Conservation (phyloP, 2,329 filamentous ascomycete genomes). For the Nemania serpens region DNA sequence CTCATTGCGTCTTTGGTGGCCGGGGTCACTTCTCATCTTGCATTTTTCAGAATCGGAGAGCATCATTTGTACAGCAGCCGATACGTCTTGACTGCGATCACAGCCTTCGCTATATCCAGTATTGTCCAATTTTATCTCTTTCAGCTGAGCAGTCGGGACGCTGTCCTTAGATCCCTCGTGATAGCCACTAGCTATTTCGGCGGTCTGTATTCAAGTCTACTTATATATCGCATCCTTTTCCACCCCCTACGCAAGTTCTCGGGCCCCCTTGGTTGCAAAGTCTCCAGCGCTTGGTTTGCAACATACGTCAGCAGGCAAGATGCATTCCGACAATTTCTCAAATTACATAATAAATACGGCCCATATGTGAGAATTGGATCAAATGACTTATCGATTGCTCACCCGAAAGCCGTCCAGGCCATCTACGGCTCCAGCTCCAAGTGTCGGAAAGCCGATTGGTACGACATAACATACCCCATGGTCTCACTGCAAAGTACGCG, state of each 20-base stretch:
- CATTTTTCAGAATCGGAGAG: slow-evolving; percentile 20
- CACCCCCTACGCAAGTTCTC: slow-evolving; percentile 22
- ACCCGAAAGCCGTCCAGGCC: slow-evolving; percentile 23
- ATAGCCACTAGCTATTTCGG: slow-evolving; percentile 7
- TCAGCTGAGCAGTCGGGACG: background rate
- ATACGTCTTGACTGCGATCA: slow-evolving; percentile 3
- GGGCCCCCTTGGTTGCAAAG: slow-evolving; percentile 17
- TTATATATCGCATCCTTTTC: slow-evolving; percentile 20
- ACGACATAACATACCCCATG: slow-evolving; percentile 20
- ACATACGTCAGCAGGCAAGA: slow-evolving; percentile 11
- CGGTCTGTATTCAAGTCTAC: slow-evolving; percentile 18
- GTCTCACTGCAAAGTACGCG: slow-evolving; percentile 21
- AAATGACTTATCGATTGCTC: slow-evolving; percentile 22
- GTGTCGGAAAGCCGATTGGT: slow-evolving; percentile 23
- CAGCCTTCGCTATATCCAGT: background rate
- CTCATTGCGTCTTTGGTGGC: background rate
- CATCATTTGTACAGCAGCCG: slow-evolving; percentile 19
- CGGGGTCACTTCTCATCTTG: slow-evolving; percentile 15
- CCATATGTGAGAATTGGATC: slow-evolving; percentile 22
- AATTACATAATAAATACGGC: slow-evolving; percentile 22
- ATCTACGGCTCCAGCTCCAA: slow-evolving; percentile 17
- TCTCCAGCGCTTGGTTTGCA: slow-evolving; percentile 21
- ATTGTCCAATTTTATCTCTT: background rate
- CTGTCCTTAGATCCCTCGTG: background rate
- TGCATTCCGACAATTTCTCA: slow-evolving; percentile 10